Evolutionary conservation across 805 yeast genomes (phyloP).

Genomic region (Ogataea philodendri): DNA sequence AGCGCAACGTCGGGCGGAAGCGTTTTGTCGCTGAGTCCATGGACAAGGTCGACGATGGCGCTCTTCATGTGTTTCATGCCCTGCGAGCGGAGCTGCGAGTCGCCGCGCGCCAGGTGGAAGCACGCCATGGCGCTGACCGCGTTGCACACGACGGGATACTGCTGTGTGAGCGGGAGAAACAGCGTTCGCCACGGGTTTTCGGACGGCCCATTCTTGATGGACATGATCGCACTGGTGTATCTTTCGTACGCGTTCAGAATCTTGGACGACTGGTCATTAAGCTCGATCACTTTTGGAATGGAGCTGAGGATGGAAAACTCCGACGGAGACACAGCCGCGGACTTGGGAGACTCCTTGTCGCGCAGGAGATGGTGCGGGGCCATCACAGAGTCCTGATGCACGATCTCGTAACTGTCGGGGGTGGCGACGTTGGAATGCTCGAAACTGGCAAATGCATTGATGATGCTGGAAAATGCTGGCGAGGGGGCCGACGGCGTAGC

Average conservation of each 20-base stretch:
- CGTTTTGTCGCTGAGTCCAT: constrained; percentile 45
- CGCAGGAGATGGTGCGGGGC: constrained; percentile 16
- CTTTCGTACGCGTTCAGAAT: constrained; percentile 41
- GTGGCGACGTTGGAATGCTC: constrained; percentile 26
- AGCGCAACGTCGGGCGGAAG: constrained; percentile 65
- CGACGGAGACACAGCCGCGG: background rate
- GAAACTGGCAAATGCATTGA: constrained; percentile 31
- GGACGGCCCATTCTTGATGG: constrained; percentile 59
- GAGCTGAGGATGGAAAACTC: constrained; percentile 10
- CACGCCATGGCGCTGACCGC: constrained; percentile 67
- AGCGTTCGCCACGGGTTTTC: constrained; percentile 69
- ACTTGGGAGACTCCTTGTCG: constrained; percentile 1
- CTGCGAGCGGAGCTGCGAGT: constrained; percentile 42
- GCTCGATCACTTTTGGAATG: constrained; percentile 26
- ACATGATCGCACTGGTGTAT: constrained; percentile 53
- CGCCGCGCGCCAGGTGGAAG: constrained; percentile 53
- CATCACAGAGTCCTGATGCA: constrained; percentile 10
- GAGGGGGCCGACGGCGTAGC: constrained; percentile 18
- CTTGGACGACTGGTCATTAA: constrained; percentile 30
- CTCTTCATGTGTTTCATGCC: constrained; percentile 59
- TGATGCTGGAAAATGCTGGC: constrained; percentile 29
- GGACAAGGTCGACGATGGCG: constrained; percentile 57
- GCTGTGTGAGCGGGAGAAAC: constrained; percentile 54
- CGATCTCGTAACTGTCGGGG: constrained; percentile 26
- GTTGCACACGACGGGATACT: constrained; percentile 55